These are phyloP conservation scores for Butyriboletus loyo DNA, from an alignment of 768 basidiomycete species.

Conservation along the genomic window DNA sequence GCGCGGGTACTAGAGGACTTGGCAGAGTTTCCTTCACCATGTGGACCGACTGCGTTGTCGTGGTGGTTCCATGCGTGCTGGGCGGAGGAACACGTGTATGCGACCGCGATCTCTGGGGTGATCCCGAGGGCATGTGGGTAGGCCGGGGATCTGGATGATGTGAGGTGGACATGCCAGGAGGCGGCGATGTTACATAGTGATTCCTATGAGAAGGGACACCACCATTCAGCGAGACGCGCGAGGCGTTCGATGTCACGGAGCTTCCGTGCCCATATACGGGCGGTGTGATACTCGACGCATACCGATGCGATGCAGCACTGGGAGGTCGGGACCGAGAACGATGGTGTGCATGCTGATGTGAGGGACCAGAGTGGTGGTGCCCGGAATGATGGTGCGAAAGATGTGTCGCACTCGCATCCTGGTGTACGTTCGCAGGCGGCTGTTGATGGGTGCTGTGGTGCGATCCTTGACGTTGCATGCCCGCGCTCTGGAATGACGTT, in stretches of 20 bases:
- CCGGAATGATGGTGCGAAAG: conserved; percentile 8
- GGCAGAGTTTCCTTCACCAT: conserved; percentile 1
- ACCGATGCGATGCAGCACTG: conserved; percentile 31
- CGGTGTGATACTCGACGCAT: conserved; percentile 26
- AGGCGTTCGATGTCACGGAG: conserved; percentile 19
- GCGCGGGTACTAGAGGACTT: neutral
- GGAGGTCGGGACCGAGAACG: conserved; percentile 29
- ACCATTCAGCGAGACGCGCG: conserved; percentile 20
- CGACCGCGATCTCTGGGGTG: conserved; percentile 19
- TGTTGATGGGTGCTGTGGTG: conserved; percentile 11
- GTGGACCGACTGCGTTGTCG: neutral
- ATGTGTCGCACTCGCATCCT: conserved; percentile 13
- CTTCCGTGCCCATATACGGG: conserved; percentile 26
- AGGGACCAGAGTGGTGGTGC: conserved; percentile 7
- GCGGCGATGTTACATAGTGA: conserved; percentile 9
- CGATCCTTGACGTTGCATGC: conserved; percentile 21
- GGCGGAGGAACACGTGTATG: conserved; percentile 9
- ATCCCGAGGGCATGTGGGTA: conserved; percentile 5
- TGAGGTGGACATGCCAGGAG: conserved; percentile 4
- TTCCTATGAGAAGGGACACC: conserved; percentile 9
- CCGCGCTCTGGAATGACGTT: conserved; percentile 2
- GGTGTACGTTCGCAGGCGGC: conserved; percentile 4
- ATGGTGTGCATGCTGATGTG: conserved; percentile 19
- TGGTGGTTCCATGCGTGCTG: neutral
- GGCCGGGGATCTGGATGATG: conserved; percentile 4